A percentile compares a stretch with the other conserved stretches of the same genome.
phyloP scores from a whole-genome alignment of 2,329 filamentous ascomycete species.

The Aspergillus fumigatiaffinis region DNA sequence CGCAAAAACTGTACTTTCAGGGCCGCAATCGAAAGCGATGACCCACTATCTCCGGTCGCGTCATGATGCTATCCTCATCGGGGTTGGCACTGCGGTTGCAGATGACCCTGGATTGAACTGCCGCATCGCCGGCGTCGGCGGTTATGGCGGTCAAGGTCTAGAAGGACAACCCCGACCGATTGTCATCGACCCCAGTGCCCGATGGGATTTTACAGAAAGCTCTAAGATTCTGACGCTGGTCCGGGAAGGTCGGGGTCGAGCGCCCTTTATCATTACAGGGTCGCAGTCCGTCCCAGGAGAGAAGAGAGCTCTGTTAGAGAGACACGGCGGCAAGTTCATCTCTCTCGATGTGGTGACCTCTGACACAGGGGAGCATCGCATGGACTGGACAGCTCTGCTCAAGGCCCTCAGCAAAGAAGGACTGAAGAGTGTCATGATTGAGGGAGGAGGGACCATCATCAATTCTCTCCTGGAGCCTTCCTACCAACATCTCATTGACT shows the following conservation, averaged over 20 bases:
- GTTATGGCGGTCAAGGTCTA: conserved; percentile 49
- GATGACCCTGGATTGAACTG: conserved; percentile 87
- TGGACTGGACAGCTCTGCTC: conserved; percentile 61
- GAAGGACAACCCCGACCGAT: conserved; percentile 70
- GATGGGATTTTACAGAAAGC: conserved; percentile 60
- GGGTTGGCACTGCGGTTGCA: conserved; percentile 75
- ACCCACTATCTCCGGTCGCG: conserved; percentile 85
- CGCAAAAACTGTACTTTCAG: conserved; percentile 69
- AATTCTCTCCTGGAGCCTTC: conserved; percentile 65
- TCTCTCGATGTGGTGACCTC: conserved; percentile 16
- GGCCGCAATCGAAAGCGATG: conserved; percentile 81
- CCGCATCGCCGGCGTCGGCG: conserved; percentile 59
- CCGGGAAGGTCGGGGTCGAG: conserved; percentile 59
- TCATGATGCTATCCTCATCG: conserved; percentile 82
- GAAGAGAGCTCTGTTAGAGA: conserved; percentile 20
- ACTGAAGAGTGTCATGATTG: conserved; percentile 78
- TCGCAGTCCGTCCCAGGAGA: conserved; percentile 9
- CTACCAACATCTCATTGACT: conserved; percentile 59
- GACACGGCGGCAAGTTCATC: conserved; percentile 30
- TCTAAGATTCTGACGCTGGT: conserved; percentile 65
- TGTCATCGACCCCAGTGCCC: conserved; percentile 68
- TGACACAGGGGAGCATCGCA: conserved; percentile 12
- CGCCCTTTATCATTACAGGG: conserved; percentile 63
- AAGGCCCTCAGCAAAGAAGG: conserved; percentile 52
- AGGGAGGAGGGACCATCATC: conserved; percentile 78